phyloP scores from a whole-genome alignment of 2,329 filamentous ascomycete species.

The Botrytis porri region DNA sequence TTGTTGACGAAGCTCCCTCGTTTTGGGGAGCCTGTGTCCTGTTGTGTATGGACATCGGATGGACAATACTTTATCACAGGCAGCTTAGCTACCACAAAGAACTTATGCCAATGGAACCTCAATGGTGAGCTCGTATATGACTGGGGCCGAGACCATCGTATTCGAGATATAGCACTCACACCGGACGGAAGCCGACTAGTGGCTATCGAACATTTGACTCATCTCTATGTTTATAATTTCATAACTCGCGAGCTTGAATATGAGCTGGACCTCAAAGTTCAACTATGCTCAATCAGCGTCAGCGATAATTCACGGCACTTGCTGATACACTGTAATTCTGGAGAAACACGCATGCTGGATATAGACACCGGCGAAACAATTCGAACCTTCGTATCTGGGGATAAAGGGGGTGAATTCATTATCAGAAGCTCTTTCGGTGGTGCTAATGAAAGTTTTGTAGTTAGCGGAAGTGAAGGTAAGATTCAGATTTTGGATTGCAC shows the following conservation, averaged over 20 bases:
- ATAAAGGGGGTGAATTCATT: conserved; percentile 71
- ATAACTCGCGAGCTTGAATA: conserved; percentile 71
- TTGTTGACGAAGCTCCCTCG: conserved; percentile 62
- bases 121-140: conserved; percentile 59
- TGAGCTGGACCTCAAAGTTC: conserved; percentile 65
- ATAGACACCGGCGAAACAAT: conserved; percentile 69
- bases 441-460: conserved; percentile 85
- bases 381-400: conserved; percentile 67
- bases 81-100: conserved; percentile 64
- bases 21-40: conserved; percentile 81
- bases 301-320: conserved; percentile 77
- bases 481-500: conserved; percentile 11
- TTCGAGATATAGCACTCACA: conserved; percentile 83
- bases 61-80: conserved; percentile 76
- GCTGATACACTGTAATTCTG: conserved; percentile 77
- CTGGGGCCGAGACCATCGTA: conserved; percentile 69
- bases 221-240: conserved; percentile 80
- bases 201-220: conserved; percentile 67
- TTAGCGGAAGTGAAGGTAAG: conserved; percentile 86
- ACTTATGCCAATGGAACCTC: conserved; percentile 70
- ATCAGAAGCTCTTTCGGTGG: conserved; percentile 85
- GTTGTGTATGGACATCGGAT: conserved; percentile 84
- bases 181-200: conserved; percentile 76
- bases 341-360: conserved; percentile 75
- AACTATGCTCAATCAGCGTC: conserved; percentile 76